These are phyloP conservation scores for Cyclanthera cordifolia DNA, from an alignment of 306 rosid species.

Conservation along the genomic window DNA sequence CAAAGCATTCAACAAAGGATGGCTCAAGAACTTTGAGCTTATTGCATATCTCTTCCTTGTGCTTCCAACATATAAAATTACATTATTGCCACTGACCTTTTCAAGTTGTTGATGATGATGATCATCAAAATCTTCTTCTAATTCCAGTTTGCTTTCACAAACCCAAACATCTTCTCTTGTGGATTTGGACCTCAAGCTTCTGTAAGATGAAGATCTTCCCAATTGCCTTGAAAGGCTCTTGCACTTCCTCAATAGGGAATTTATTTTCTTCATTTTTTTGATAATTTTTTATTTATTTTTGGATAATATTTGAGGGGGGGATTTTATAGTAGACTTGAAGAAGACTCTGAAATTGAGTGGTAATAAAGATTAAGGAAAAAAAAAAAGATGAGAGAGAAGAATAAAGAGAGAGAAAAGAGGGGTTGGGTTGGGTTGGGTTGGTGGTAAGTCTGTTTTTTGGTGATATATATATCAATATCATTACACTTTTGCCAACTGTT, in stretches of 20 bases:
- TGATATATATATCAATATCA: constrained; percentile 17
- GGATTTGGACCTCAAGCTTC: constrained; percentile 69
- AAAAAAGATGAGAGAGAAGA: background rate
- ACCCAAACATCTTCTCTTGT: constrained; percentile 34
- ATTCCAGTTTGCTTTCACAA: background rate
- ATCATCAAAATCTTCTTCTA: constrained; percentile 9
- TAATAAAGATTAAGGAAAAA: constrained; percentile 8
- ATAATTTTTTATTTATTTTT: background rate
- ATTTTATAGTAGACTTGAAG: constrained; percentile 36
- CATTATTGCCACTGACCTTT: constrained; percentile 12
- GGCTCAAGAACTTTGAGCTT: constrained; percentile 44
- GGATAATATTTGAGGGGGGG: background rate
- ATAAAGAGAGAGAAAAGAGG: background rate
- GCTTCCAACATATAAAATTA: constrained; percentile 58
- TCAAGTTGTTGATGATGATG: constrained; percentile 10
- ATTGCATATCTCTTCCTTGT: constrained; percentile 59
- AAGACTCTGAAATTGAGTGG: constrained; percentile 29
- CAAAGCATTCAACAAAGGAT: constrained; percentile 61
- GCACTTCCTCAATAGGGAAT: constrained; percentile 61
- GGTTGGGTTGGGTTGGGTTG: constrained; percentile 19
- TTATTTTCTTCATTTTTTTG: constrained; percentile 48
- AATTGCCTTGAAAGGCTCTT: constrained; percentile 71
- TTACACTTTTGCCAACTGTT: constrained; percentile 6
- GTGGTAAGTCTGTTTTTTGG: constrained; percentile 57
- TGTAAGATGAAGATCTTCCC: constrained; percentile 65